Percentiles rank a stretch among this genome's conserved stretches.
Evolutionary conservation across 345 rosid genomes (phyloP).

Genomic region (Citrus sp.): DNA sequence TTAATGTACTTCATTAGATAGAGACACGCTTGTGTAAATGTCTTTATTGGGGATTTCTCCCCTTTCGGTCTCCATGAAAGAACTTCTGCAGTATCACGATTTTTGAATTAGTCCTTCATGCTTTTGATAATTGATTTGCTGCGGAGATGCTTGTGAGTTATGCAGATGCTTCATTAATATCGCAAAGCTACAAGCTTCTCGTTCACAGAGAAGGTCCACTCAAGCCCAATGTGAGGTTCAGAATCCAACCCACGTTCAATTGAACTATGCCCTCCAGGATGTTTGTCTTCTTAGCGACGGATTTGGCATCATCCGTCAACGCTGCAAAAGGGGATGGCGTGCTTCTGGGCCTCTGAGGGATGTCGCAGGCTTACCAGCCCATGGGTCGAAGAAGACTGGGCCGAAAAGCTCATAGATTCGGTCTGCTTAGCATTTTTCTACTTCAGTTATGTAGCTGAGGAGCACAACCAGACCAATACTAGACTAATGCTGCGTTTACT

Average conservation of each 20-base stretch:
- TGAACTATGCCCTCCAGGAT: too few species aligned
- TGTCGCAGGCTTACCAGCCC: neutral
- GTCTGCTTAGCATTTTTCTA: neutral
- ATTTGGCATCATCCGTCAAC: too few species aligned
- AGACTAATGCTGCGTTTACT: too few species aligned
- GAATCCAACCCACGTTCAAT: neutral
- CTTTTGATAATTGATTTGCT: neutral
- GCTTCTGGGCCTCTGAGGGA: neutral
- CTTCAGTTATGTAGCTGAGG: too few species aligned
- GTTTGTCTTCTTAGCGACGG: too few species aligned
- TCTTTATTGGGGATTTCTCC: neutral
- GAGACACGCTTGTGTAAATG: neutral
- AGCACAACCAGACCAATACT: too few species aligned
- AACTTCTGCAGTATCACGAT: neutral
- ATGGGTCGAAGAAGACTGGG: too few species aligned
- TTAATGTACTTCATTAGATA: conserved; percentile 6
- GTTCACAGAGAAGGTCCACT: neutral
- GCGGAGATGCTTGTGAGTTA: too few species aligned
- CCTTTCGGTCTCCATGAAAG: neutral
- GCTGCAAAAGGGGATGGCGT: neutral
- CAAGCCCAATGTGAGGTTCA: neutral
- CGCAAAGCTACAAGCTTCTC: too few species aligned
- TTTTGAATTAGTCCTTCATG: neutral
- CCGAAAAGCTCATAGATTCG: neutral
- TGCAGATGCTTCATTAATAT: too few species aligned